Evolutionary conservation across 108 stramenopile genomes (phyloP), one percentile per base, ranked within the genome.

Genomic region (Phaeodactylum tricornutum): DNA sequence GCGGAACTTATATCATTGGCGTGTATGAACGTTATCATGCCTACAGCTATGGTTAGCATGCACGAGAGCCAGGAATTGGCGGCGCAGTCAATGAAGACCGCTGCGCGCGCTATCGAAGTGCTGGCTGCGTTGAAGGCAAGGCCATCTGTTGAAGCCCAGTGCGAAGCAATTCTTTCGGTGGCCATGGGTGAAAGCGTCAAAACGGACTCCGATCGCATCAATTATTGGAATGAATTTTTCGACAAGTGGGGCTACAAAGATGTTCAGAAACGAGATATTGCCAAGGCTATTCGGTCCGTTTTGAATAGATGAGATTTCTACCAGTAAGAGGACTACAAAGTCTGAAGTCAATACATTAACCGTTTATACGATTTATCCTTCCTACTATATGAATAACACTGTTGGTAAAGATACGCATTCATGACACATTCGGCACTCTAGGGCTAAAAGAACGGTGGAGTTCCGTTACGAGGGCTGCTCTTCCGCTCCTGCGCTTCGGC

Each of bases 21-120:
- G 8, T 83, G 77, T 34, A 80, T 78, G 83, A 84, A 84, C 59
- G 73, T 80, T 2, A 62, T 84, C 46, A 84, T 80, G 83, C 83
- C 83, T 2, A 79, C 77, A 3, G 82, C 75, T 23, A 84, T 79
- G 82, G 49, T 57, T 4, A 67, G 69, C 14, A 74, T 84, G 47
- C 82, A 84, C 38, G 14, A 61, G 47, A 70, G 74, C 59, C 45
- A 58, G 22, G 60, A 57, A 20, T 50, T 79, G 14, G 59, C 57
- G 11, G 58, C 60, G 27, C 49, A 64, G 46, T 72, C 77, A 4
- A 31, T 46, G 0, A 61, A 59, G n/a, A 84, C 82, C 9, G 69
- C 82, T 1, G n/a, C 43, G 11, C 72, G 78, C 29, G 82, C 72
- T 24, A 54, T 77, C 20, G 48, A 71, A 43, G 16, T 38, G 23